Conservation (phyloP, 2,329 filamentous ascomycete genomes). For the Chaetomiaceae sp. region DNA sequence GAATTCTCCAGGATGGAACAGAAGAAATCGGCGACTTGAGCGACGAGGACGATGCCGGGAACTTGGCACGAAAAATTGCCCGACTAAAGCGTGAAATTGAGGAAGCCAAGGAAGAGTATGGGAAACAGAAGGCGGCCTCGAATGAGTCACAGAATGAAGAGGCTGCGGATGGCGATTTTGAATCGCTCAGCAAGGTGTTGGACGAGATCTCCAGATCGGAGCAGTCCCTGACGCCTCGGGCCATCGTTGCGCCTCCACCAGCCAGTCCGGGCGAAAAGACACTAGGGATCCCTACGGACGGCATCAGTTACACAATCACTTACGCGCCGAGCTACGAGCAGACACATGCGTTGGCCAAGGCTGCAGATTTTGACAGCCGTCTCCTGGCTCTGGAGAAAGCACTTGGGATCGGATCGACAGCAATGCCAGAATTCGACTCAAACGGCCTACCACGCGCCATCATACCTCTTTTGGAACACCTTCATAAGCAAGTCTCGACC, state of each 20-base stretch:
- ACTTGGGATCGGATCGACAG: slow-evolving; percentile 70
- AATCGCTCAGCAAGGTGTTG: slow-evolving; percentile 66
- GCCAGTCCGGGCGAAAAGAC: slow-evolving; percentile 22
- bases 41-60: slow-evolving; percentile 68
- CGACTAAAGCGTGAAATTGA: slow-evolving; percentile 78
- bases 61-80: slow-evolving; percentile 71
- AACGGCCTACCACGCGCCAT: slow-evolving; percentile 63
- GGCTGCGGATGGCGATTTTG: slow-evolving; percentile 50
- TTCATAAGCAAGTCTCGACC: slow-evolving; percentile 75
- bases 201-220: slow-evolving; percentile 55
- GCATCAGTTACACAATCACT: slow-evolving; percentile 59
- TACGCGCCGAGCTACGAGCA: slow-evolving; percentile 62
- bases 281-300: slow-evolving; percentile 25
- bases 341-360: slow-evolving; percentile 69
- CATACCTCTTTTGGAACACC: slow-evolving; percentile 72
- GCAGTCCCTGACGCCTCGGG: slow-evolving; percentile 25
- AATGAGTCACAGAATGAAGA: slow-evolving; percentile 38
- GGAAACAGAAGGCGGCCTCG: slow-evolving; percentile 47
- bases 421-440: slow-evolving; percentile 57
- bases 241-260: slow-evolving; percentile 25
- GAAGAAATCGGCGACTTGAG: slow-evolving; percentile 70
- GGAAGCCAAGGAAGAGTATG: slow-evolving; percentile 62
- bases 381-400: slow-evolving; percentile 74
- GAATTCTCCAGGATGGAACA: slow-evolving; percentile 56
- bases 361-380: slow-evolving; percentile 82